A percentile compares a stretch with the other conserved stretches of the same genome.
Evolutionary conservation across 192 early-diverging fungal species (phyloP).

Genomic region (Rhizophlyctis rosea): DNA sequence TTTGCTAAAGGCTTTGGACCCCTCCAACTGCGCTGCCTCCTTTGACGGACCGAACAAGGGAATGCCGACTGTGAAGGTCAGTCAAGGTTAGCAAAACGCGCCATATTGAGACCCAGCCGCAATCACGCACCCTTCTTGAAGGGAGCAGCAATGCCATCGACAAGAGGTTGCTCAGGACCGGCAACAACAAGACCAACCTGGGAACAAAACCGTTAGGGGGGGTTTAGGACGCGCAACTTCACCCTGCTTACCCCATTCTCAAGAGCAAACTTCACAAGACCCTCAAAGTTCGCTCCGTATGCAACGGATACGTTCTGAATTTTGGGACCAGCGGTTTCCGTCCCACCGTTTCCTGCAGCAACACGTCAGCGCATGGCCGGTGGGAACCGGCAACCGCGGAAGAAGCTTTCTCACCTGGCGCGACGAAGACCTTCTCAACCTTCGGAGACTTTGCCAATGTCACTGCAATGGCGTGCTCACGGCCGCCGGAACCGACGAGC

Average conservation of each 20-base stretch:
- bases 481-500: conserved; percentile 90
- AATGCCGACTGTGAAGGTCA: conserved; percentile 72
- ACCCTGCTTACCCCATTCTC: conserved; percentile 64
- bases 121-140: conserved; percentile 85
- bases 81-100: neutral
- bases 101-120: conserved; percentile 16
- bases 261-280: conserved; percentile 74
- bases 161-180: conserved; percentile 95
- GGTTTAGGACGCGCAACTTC: neutral
- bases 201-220: neutral
- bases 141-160: conserved; percentile 79
- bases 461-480: conserved; percentile 96
- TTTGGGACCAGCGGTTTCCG: conserved; percentile 65
- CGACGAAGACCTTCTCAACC: conserved; percentile 84
- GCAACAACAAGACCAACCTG: conserved; percentile 81
- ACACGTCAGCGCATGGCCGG: too few relatives aligned
- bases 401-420: conserved; percentile 65
- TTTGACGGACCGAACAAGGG: conserved; percentile 89
- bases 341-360: conserved; percentile 88
- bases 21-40: conserved; percentile 89
- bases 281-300: conserved; percentile 62
- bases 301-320: conserved; percentile 76
- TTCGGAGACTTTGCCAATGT: conserved; percentile 72
- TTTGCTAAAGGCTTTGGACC: conserved; percentile 98
- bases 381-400: neutral